These are phyloP conservation scores for Ophiocordyceps polyrhachis-furcata DNA, from an alignment of 2,329 filamentous ascomycete genomes.

Conservation along the genomic window DNA sequence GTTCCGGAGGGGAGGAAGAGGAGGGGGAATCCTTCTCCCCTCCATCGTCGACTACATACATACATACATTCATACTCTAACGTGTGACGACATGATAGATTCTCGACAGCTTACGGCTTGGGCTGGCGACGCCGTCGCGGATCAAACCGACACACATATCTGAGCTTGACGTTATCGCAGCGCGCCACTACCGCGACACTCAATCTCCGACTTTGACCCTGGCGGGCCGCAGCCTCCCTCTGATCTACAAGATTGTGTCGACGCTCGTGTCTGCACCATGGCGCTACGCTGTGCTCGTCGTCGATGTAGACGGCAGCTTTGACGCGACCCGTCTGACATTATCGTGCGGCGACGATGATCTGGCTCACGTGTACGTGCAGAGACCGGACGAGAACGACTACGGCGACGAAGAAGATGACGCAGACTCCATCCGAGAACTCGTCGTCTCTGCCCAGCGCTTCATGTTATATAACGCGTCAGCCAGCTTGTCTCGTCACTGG, in stretches of 20 bases:
- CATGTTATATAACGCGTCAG: conserved; percentile 30
- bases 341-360: conserved; percentile 17
- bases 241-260: conserved; percentile 37
- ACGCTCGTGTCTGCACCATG: conserved; percentile 29
- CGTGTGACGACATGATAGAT: conserved; percentile 1
- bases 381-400: conserved; percentile 14
- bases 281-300: conserved; percentile 28
- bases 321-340: conserved; percentile 28
- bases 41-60: neutral
- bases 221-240: conserved; percentile 31
- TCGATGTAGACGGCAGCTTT: conserved; percentile 38
- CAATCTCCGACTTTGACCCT: conserved; percentile 28
- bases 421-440: conserved; percentile 13
- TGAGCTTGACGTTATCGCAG: conserved; percentile 26
- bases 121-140: neutral
- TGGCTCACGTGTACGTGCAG: conserved; percentile 32
- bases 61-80: too few species aligned
- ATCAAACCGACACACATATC: conserved; percentile 20
- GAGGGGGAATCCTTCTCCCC: neutral
- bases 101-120: conserved; percentile 3
- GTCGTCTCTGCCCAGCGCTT: conserved; percentile 23
- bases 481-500: conserved; percentile 28
- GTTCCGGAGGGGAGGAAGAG: neutral
- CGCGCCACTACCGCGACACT: conserved; percentile 27
- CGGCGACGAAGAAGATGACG: neutral